These are phyloP conservation scores for Anthracocystis walkeri DNA, from an alignment of 1,284 basidiomycete genomes.

Conservation along the genomic window DNA sequence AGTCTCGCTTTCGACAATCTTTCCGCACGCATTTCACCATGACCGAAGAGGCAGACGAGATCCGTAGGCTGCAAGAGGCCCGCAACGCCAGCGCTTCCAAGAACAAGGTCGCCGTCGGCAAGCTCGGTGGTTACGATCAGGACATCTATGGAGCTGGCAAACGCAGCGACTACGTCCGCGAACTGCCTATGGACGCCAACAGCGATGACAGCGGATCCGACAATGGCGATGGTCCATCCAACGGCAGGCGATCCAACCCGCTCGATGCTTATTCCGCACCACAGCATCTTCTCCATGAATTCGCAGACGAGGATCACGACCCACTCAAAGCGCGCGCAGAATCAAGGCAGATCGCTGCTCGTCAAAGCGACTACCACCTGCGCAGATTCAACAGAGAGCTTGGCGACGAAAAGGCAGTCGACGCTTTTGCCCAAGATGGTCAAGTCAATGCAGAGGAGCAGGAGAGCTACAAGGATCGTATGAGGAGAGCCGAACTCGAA, in stretches of 20 bases:
- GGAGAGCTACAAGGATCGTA: conserved; percentile 91
- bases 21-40: conserved; percentile 23
- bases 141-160: conserved; percentile 53
- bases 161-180: conserved; percentile 55
- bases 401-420: conserved; percentile 49
- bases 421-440: conserved; percentile 72
- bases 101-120: conserved; percentile 48
- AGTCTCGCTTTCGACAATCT: neutral
- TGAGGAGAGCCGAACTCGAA: conserved; percentile 90
- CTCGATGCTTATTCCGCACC: conserved; percentile 77
- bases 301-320: conserved; percentile 88
- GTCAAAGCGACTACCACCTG: conserved; percentile 95
- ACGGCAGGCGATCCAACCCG: conserved; percentile 51
- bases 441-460: conserved; percentile 76
- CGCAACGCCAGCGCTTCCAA: conserved; percentile 42
- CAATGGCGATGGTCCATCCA: conserved; percentile 28
- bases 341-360: conserved; percentile 89
- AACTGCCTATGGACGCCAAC: conserved; percentile 47
- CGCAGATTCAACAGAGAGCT: conserved; percentile 77
- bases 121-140: conserved; percentile 52
- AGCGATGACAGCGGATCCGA: conserved; percentile 49
- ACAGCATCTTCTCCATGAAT: conserved; percentile 93
- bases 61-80: conserved; percentile 50
- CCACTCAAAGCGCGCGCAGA: conserved; percentile 92
- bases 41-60: conserved; percentile 54